Evolutionary conservation across 495 filamentous ascomycete species (phyloP).

Genomic region (Hypoxylon crocopeplum): DNA sequence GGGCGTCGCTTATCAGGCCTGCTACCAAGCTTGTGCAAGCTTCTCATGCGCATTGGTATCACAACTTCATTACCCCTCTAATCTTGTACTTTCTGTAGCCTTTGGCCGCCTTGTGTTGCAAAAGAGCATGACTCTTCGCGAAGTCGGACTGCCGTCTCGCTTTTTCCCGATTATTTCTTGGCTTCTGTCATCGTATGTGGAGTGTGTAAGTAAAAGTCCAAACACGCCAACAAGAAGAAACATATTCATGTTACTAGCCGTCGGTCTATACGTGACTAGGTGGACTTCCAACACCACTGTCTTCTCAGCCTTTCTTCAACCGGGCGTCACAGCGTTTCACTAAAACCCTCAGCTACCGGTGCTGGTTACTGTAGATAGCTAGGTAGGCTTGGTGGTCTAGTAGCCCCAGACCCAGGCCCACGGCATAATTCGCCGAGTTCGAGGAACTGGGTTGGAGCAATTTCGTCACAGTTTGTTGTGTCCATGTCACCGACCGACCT

Average conservation of each 20-base stretch:
- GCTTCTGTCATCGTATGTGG: constrained; percentile 30
- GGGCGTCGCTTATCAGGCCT: too few species aligned
- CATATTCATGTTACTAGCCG: too few species aligned
- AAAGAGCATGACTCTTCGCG: neutral
- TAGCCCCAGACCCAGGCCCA: neutral
- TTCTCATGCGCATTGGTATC: too few species aligned
- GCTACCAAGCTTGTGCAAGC: too few species aligned
- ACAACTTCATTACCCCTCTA: too few species aligned
- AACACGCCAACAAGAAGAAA: too few species aligned
- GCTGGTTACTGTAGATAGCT: constrained; percentile 29
- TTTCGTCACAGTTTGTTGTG: constrained; percentile 32
- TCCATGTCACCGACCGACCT: constrained; percentile 18
- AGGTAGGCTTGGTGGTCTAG: constrained; percentile 12
- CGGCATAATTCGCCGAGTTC: constrained; percentile 22
- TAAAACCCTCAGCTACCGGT: constrained; percentile 20
- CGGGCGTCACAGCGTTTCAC: constrained; percentile 31
- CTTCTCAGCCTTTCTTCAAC: neutral
- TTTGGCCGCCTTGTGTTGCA: too few species aligned
- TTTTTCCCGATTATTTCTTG: constrained; percentile 27
- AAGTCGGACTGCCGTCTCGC: constrained; percentile 5
- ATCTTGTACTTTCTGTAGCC: too few species aligned
- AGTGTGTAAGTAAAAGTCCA: neutral
- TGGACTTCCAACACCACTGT: constrained; percentile 14
- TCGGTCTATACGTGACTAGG: constrained; percentile 4
- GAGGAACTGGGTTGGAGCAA: neutral